A percentile compares a stretch with the other conserved stretches of the same genome.
Conservation (phyloP, 108 stramenopile species). For the Stephanodiscus minutulus region DNA sequence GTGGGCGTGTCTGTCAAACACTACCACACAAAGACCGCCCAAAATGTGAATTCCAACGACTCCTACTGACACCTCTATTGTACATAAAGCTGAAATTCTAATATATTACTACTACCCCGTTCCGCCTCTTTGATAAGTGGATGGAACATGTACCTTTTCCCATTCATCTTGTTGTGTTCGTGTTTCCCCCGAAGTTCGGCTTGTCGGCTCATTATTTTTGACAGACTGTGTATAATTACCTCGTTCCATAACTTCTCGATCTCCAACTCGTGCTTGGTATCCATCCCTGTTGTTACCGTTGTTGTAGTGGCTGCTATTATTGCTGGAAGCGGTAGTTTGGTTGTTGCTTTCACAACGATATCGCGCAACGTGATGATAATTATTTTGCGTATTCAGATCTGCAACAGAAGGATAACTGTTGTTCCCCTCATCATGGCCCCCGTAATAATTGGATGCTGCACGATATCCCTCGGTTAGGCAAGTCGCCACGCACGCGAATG, state of each 20-base stretch:
- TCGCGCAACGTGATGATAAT: not conserved
- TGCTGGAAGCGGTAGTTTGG: not conserved
- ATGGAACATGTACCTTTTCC: conserved; percentile 3
- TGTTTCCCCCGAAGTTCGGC: not conserved
- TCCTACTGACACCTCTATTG: too few species aligned
- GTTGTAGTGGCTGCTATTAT: not conserved
- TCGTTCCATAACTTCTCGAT: not conserved
- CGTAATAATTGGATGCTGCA: not conserved
- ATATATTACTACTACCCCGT: not conserved
- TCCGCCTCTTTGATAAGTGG: not conserved
- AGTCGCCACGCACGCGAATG: conserved; percentile 20
- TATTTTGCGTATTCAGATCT: too few species aligned
- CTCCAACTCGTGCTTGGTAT: not conserved
- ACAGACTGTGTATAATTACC: not conserved
- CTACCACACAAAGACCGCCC: too few species aligned
- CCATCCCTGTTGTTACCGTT: not conserved
- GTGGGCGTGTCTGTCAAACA: too few species aligned
- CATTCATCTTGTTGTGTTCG: not conserved
- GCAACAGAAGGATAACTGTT: not conserved
- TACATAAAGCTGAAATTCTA: too few species aligned
- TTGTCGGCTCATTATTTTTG: not conserved
- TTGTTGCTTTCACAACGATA: not conserved
- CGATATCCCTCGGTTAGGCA: conserved; percentile 5
- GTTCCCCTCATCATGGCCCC: not conserved
- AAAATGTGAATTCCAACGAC: too few species aligned